phyloP scores from a whole-genome alignment of 345 rosid genomes.

The Rhodamnia rubescens region DNA sequence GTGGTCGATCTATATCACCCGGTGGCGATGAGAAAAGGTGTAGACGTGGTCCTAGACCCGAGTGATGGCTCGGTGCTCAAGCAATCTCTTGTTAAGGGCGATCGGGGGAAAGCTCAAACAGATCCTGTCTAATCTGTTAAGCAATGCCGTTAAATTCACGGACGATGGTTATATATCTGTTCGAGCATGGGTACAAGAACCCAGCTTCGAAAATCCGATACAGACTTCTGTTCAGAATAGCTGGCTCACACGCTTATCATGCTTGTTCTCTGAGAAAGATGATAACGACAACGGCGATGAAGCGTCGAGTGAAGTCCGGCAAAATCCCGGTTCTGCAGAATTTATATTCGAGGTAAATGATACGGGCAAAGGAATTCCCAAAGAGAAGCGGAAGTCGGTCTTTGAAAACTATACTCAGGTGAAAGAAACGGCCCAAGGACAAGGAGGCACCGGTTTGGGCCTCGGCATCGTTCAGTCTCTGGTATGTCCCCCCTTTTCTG shows the following conservation, averaged over 20 bases:
- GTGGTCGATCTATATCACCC: conserved; percentile 51
- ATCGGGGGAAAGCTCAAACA: conserved; percentile 49
- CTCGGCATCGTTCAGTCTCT: conserved; percentile 83
- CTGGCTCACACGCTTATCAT: conserved; percentile 6
- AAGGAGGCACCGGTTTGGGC: conserved; percentile 76
- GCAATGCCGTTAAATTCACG: conserved; percentile 85
- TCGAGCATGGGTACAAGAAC: conserved; percentile 47
- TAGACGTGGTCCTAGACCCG: conserved; percentile 58
- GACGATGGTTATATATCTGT: conserved; percentile 44
- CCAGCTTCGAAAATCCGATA: conserved; percentile 17
- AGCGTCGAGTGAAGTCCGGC: conserved; percentile 4
- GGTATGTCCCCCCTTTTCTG: conserved; percentile 25
- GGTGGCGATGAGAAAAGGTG: conserved; percentile 43
- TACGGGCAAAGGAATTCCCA: conserved; percentile 77
- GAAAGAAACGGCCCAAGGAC: conserved; percentile 48
- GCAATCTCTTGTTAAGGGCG: conserved; percentile 41
- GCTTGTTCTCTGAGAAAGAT: conserved; percentile 11
- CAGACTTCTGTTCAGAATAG: conserved; percentile 15
- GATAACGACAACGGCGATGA: conserved; percentile 10
- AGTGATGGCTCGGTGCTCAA: conserved; percentile 43
- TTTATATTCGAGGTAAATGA: conserved; percentile 69
- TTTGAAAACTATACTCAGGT: conserved; percentile 80
- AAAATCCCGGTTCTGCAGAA: conserved; percentile 23
- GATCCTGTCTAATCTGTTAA: conserved; percentile 44
- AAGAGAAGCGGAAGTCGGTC: conserved; percentile 47